Conservation (phyloP, 768 basidiomycete genomes). For the Coprinellus aureogranulatus region DNA sequence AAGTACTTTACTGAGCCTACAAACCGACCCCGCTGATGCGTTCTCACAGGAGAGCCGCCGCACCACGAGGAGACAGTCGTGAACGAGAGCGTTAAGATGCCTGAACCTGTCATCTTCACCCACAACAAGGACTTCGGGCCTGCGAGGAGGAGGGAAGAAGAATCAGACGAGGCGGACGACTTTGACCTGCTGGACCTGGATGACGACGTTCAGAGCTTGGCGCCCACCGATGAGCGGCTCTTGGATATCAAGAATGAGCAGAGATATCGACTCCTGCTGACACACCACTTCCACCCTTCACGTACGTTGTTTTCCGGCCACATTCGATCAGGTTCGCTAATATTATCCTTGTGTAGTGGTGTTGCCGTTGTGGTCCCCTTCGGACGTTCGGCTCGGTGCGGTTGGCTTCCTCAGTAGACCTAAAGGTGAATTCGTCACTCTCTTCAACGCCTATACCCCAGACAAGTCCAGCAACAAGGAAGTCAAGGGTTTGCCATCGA, state of each 20-base stretch:
- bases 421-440: conserved; percentile 65
- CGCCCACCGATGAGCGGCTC: conserved; percentile 35
- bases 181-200: conserved; percentile 17
- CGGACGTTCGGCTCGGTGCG: conserved; percentile 62
- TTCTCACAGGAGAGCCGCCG: neutral
- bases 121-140: conserved; percentile 2
- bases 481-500: conserved; percentile 50
- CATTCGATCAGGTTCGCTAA: conserved; percentile 2
- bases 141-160: neutral
- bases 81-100: conserved; percentile 28
- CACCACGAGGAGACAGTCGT: conserved; percentile 32
- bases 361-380: conserved; percentile 72
- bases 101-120: conserved; percentile 35
- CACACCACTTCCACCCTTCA: conserved; percentile 68
- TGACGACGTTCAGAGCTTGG: conserved; percentile 33
- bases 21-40: neutral
- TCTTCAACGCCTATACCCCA: conserved; percentile 68
- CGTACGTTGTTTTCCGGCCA: conserved; percentile 38
- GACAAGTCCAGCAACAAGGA: conserved; percentile 40
- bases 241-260: conserved; percentile 56
- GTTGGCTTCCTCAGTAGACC: conserved; percentile 76
- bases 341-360: conserved; percentile 39
- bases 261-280: conserved; percentile 63
- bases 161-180: neutral
- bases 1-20: neutral